Evolutionary conservation across 768 basidiomycete genomes (phyloP), one percentile per base, ranked within the genome.

Genomic region (Austroboletus eburneus): DNA sequence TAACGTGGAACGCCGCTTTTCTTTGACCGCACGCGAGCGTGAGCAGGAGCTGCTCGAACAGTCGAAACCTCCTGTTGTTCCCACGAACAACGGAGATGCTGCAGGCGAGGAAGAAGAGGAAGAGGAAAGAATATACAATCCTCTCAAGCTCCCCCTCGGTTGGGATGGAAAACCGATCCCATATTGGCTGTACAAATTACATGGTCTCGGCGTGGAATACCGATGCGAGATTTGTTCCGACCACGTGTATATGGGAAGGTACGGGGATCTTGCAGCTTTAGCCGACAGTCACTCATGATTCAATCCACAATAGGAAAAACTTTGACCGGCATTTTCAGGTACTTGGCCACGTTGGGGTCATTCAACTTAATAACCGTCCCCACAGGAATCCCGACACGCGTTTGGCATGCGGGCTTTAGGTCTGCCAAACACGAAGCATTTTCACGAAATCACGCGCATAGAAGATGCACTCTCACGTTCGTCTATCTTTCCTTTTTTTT

Each of bases 111-210:
- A 95, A 49, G 92, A 94, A 39, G 93, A 94, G 54, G 93, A 91
- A 55, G 93, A 98, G 58, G 95, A 93, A 59, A 81, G 91, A 56
- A 93, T 99, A 27, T 99, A 98, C 69, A 99, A 99, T 57, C 96
- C 96, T 38, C 79, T 98, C 41, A 98, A 98, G 70, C 72, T 98
- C 34, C 96, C 96, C 13, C 75, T 97, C 18, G 92, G 92, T 5
- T 97, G 93, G 93, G 96, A 99, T 61, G 94, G 95, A 25, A 98
- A 98, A 63, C 96, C 96, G 17, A 99, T 99, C 59, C 96, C 96
- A 27, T 97, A 95, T 63, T 97, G 94, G 94, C 57, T 99, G 44
- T 99, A 94, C 72, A 98, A 98, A 69, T 71, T 99, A 30, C 96
- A 99, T 62, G 96, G 96, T 9, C 75, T 98, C 30, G 96, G 96